Percentiles rank a stretch among this genome's conserved stretches.
Conservation (phyloP, 495 filamentous ascomycete species). For the Darksidea phi region DNA sequence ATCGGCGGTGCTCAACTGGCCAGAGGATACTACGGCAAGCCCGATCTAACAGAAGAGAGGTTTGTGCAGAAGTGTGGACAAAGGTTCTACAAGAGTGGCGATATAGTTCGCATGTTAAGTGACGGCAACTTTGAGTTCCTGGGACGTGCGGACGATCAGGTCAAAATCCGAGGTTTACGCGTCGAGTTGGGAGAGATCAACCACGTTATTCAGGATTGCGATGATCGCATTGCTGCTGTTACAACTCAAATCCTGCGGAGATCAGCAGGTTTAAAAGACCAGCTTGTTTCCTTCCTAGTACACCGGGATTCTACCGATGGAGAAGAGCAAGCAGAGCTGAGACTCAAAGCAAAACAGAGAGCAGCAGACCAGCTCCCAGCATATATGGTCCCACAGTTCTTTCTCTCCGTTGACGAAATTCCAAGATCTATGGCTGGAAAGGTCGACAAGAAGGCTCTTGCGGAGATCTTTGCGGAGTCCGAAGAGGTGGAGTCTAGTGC, state of each 20-base stretch:
- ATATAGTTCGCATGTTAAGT: constrained; percentile 36
- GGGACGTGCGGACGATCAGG: constrained; percentile 37
- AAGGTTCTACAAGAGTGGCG: constrained; percentile 37
- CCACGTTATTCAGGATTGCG: constrained; percentile 25
- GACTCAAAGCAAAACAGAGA: constrained; percentile 5
- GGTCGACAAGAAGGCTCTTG: constrained; percentile 43
- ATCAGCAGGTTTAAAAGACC: constrained; percentile 18
- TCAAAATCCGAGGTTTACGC: constrained; percentile 35
- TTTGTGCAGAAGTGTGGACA: constrained; percentile 31
- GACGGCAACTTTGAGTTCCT: constrained; percentile 36
- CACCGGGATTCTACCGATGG: not conserved
- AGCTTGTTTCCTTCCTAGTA: constrained; percentile 35
- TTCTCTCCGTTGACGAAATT: constrained; percentile 28
- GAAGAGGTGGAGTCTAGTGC: not conserved
- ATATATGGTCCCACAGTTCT: constrained; percentile 37
- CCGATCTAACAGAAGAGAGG: constrained; percentile 19
- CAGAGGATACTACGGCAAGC: constrained; percentile 24
- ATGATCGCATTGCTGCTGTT: constrained; percentile 24
- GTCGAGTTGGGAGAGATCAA: constrained; percentile 39
- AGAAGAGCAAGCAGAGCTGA: constrained; percentile 6
- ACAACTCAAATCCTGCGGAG: constrained; percentile 29
- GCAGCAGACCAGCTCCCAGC: constrained; percentile 21
- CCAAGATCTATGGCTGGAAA: constrained; percentile 43
- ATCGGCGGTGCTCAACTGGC: constrained; percentile 39
- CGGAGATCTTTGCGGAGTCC: constrained; percentile 33